phyloP scores from a whole-genome alignment of 305 asterid species.

The Solanum hybrid region DNA sequence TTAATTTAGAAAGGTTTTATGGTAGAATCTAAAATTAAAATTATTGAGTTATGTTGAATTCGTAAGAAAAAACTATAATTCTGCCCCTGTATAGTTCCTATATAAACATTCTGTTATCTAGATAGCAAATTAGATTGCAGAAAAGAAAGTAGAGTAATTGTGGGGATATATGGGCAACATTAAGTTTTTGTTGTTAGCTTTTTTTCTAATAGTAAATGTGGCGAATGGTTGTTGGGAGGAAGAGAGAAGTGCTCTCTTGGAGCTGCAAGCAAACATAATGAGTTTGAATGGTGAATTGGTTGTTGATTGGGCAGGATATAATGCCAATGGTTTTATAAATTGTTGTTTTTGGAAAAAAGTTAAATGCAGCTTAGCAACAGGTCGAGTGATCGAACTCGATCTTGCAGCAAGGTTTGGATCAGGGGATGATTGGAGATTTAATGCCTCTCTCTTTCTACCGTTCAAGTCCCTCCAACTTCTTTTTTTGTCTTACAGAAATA shows the following conservation, averaged over 20 bases:
- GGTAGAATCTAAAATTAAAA: too few relatives aligned
- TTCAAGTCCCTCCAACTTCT: not conserved
- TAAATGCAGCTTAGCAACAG: too few relatives aligned
- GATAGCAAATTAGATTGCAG: not conserved
- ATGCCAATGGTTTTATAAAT: not conserved
- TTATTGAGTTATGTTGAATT: not conserved
- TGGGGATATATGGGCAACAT: too few relatives aligned
- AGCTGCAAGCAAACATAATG: not conserved
- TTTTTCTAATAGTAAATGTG: not conserved
- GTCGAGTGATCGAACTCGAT: too few relatives aligned
- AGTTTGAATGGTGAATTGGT: not conserved
- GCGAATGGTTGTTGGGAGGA: not conserved
- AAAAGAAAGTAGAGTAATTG: not conserved
- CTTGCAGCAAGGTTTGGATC: too few relatives aligned
- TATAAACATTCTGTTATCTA: too few relatives aligned
- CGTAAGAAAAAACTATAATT: too few relatives aligned
- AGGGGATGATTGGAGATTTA: too few relatives aligned
- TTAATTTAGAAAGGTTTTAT: too few relatives aligned
- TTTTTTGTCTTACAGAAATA: not conserved
- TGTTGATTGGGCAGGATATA: not conserved
- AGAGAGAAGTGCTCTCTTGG: not conserved
- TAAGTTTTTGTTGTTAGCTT: not conserved
- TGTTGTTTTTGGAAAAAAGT: too few relatives aligned
- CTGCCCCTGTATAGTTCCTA: not conserved
- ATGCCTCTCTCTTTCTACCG: too few relatives aligned